Conservation (phyloP, 1,284 basidiomycete species). For the Boletus semigastroideus region DNA sequence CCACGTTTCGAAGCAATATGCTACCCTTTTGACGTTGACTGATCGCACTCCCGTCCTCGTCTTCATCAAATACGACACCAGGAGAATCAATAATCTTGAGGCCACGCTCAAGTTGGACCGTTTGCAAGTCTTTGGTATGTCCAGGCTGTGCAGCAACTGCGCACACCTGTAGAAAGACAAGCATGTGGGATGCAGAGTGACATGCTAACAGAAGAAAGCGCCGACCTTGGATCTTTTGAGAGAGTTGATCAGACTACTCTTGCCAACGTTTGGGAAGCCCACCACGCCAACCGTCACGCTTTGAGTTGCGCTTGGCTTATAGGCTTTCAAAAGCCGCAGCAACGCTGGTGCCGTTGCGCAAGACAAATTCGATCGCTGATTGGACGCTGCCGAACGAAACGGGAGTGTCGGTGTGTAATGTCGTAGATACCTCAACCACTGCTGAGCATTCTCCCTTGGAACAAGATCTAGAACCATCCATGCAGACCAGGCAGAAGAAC, state of each 20-base stretch:
- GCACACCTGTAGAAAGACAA: constrained; percentile 59
- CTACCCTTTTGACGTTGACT: constrained; percentile 60
- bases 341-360: constrained; percentile 79
- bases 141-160: constrained; percentile 95
- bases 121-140: constrained; percentile 94
- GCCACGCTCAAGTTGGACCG: constrained; percentile 89
- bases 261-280: constrained; percentile 97
- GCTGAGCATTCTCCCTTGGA: constrained; percentile 84
- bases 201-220: constrained; percentile 22
- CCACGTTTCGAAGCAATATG: constrained; percentile 85
- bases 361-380: constrained; percentile 78
- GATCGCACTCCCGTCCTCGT: constrained; percentile 52
- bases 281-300: constrained; percentile 92
- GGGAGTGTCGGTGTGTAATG: constrained; percentile 93
- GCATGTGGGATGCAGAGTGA: constrained; percentile 33
- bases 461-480: constrained; percentile 70
- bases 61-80: constrained; percentile 90
- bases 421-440: constrained; percentile 88
- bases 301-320: constrained; percentile 67
- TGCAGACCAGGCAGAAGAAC: not conserved
- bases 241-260: constrained; percentile 94
- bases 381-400: constrained; percentile 85
- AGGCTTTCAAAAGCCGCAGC: constrained; percentile 89
- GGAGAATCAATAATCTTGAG: constrained; percentile 94
- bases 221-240: constrained; percentile 83